Evolutionary conservation across 1,284 basidiomycete species (phyloP).

Genomic region (Tilletia caries): DNA sequence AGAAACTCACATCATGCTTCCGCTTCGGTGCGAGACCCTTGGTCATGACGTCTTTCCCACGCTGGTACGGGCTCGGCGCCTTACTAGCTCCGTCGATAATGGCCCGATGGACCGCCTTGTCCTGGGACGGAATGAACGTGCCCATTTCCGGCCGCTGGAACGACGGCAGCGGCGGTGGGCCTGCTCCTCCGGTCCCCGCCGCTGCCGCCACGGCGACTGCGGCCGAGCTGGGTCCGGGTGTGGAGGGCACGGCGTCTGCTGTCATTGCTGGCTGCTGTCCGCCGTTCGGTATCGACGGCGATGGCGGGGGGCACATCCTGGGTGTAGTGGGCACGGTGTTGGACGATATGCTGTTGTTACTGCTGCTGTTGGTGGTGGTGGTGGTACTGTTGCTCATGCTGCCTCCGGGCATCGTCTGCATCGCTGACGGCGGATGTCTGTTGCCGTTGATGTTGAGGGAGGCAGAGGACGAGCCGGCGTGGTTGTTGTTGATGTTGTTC

Average conservation of each 20-base stretch:
- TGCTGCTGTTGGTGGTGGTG: background rate
- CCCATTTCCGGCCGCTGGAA: slow-evolving; percentile 40
- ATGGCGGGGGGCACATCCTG: background rate
- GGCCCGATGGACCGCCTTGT: slow-evolving; percentile 49
- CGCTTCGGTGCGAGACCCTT: slow-evolving; percentile 3
- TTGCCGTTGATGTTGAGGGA: background rate
- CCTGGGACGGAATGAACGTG: slow-evolving; percentile 43
- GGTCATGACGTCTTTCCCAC: slow-evolving; percentile 10
- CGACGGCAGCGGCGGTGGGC: background rate
- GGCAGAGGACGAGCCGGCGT: background rate
- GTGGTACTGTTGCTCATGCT: background rate
- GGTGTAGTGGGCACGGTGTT: background rate
- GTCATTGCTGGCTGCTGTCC: background rate
- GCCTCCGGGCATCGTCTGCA: background rate
- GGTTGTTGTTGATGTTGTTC: slow-evolving; percentile 8
- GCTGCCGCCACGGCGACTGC: slow-evolving; percentile 2
- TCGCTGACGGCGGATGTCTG: slow-evolving; percentile 1
- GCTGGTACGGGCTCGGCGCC: slow-evolving; percentile 28
- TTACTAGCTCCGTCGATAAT: slow-evolving; percentile 49
- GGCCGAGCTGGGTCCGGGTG: slow-evolving; percentile 20
- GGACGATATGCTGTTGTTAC: slow-evolving; percentile 6
- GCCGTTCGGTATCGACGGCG: background rate
- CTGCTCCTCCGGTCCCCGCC: background rate
- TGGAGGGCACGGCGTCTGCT: background rate
- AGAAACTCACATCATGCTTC: slow-evolving; percentile 9